phyloP scores from a whole-genome alignment of 257 asterid species.

The Jaltomata sinuosa region DNA sequence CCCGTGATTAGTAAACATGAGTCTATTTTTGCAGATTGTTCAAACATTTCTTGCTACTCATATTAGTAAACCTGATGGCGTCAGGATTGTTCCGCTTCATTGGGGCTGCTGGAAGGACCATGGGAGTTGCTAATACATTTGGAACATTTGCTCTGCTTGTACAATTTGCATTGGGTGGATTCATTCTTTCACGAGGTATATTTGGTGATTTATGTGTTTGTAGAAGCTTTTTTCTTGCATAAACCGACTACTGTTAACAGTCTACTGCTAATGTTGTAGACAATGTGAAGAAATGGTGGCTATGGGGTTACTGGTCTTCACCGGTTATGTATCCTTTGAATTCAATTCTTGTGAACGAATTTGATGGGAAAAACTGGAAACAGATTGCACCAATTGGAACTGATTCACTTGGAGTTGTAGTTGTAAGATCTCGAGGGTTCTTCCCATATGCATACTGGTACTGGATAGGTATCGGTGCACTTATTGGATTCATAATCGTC shows the following conservation, averaged over 20 bases:
- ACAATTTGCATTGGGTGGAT: conserved; percentile 29
- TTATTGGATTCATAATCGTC: conserved; percentile 20
- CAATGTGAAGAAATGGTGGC: neutral
- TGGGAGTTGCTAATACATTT: conserved; percentile 34
- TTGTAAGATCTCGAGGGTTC: conserved; percentile 30
- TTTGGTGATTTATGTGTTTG: too few species aligned
- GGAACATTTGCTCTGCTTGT: conserved; percentile 28
- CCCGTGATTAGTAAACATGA: neutral
- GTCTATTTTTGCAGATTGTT: conserved; percentile 26
- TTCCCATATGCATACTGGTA: conserved; percentile 48
- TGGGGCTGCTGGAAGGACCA: conserved; percentile 37
- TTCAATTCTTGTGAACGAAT: neutral
- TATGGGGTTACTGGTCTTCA: neutral
- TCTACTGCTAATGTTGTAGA: neutral
- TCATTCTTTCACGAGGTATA: conserved; percentile 42
- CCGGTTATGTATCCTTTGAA: neutral
- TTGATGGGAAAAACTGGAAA: neutral
- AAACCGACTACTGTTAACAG: too few species aligned
- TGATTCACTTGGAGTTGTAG: conserved; percentile 24
- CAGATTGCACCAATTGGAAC: conserved; percentile 17
- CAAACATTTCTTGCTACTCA: conserved; percentile 33
- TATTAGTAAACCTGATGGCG: conserved; percentile 34
- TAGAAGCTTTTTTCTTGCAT: neutral
- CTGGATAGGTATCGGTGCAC: conserved; percentile 50
- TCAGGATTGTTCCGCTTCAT: conserved; percentile 35